Conservation (phyloP, 2,329 filamentous ascomycete species). For the Fusarium cyanostomum region DNA sequence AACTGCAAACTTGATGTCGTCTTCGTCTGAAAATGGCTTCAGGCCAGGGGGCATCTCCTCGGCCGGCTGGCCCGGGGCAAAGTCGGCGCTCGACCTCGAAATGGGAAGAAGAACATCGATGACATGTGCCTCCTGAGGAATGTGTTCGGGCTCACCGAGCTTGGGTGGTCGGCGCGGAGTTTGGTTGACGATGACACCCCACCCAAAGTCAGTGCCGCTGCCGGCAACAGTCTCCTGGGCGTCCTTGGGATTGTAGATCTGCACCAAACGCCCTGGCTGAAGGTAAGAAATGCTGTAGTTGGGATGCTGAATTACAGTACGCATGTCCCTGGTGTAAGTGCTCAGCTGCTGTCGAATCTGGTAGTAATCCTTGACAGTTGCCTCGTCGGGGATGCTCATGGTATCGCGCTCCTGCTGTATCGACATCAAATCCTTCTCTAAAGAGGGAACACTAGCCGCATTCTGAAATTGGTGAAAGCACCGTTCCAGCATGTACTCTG, state of each 20-base stretch:
- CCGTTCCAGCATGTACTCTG: slow-evolving; percentile 97
- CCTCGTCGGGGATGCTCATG: slow-evolving; percentile 84
- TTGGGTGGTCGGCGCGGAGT: slow-evolving; percentile 72
- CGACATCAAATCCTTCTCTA: slow-evolving; percentile 85
- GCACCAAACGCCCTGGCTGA: slow-evolving; percentile 86
- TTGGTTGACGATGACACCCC: slow-evolving; percentile 88
- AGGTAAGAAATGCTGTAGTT: slow-evolving; percentile 86
- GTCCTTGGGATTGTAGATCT: slow-evolving; percentile 76
- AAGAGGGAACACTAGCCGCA: slow-evolving; percentile 80
- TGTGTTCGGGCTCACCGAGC: slow-evolving; percentile 72
- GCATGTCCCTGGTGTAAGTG: slow-evolving; percentile 87
- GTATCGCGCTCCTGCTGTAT: slow-evolving; percentile 79
- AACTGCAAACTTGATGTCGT: slow-evolving; percentile 45
- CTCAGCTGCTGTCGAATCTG: slow-evolving; percentile 86
- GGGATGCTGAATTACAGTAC: slow-evolving; percentile 89
- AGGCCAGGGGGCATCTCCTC: slow-evolving; percentile 71
- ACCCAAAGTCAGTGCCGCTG: slow-evolving; percentile 78
- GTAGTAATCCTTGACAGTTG: slow-evolving; percentile 93
- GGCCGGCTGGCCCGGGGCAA: slow-evolving; percentile 49
- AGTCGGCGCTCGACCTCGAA: slow-evolving; percentile 60
- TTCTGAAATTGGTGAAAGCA: slow-evolving; percentile 99
- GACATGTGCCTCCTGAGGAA: slow-evolving; percentile 80
- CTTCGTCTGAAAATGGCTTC: slow-evolving; percentile 44
- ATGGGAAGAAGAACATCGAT: slow-evolving; percentile 81
- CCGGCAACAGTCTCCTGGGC: slow-evolving; percentile 53